Conservation (phyloP, 2,329 filamentous ascomycete genomes). For the Cylindrodendrum hubeiense region DNA sequence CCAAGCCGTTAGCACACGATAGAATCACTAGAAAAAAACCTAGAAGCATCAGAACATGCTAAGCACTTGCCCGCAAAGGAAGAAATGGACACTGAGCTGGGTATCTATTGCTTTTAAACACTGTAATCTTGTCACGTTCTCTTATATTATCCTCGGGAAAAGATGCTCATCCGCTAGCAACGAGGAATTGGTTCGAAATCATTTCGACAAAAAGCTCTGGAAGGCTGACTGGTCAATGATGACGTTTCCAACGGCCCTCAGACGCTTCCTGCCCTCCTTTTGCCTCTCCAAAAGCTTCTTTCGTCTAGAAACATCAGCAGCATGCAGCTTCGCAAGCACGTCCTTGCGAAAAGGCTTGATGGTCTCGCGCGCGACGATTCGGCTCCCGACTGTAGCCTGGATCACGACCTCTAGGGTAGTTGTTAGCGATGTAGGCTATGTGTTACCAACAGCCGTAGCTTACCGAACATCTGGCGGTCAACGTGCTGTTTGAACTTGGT, state of each 20-base stretch:
- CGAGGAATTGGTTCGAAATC: background rate
- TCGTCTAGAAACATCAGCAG: constrained; percentile 84
- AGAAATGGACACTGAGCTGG: constrained; percentile 14
- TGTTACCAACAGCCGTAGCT: constrained; percentile 22
- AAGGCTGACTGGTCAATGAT: constrained; percentile 97
- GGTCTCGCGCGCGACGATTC: constrained; percentile 90
- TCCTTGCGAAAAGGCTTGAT: constrained; percentile 98
- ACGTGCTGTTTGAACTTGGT: constrained; percentile 98
- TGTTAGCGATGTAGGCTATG: constrained; percentile 9
- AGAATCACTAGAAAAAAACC: background rate
- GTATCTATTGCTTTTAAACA: constrained; percentile 25
- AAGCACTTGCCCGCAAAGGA: background rate
- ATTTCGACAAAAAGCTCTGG: constrained; percentile 92
- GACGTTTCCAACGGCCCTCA: constrained; percentile 88
- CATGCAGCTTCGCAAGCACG: constrained; percentile 92
- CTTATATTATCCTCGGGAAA: background rate
- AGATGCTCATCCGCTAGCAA: background rate
- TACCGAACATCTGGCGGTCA: constrained; percentile 90
- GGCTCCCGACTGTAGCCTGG: constrained; percentile 86
- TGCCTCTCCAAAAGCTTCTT: constrained; percentile 95
- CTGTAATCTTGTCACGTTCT: background rate
- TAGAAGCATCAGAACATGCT: background rate
- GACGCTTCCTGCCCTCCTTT: constrained; percentile 91
- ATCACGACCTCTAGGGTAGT: constrained; percentile 82
- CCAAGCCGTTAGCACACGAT: background rate